Evolutionary conservation across 139 green algal genomes (phyloP).

Genomic region (Volvox reticuliferus): DNA sequence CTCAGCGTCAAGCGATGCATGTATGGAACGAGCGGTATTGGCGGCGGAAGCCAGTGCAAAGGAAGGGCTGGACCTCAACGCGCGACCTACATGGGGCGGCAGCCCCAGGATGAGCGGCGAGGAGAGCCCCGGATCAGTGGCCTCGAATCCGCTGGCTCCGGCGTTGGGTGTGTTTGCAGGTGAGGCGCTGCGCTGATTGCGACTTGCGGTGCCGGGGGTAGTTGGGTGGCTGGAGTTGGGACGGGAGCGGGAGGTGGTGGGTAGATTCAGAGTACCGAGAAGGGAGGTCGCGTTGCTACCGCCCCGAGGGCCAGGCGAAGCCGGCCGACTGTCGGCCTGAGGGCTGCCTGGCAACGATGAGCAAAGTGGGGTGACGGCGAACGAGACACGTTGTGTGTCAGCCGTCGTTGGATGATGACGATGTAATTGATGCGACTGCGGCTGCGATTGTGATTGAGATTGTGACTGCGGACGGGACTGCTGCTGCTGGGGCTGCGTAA

Average conservation of each 20-base stretch:
- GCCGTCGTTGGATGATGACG: no score
- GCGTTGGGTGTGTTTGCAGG: not conserved
- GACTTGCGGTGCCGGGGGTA: not conserved
- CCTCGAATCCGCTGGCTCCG: not conserved
- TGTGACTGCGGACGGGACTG: not conserved
- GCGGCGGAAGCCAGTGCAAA: slow-evolving; percentile 41
- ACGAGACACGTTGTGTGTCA: slow-evolving; percentile 25
- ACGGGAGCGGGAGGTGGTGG: not conserved
- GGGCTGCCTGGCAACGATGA: not conserved
- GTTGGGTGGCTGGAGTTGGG: not conserved
- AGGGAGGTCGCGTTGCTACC: not conserved
- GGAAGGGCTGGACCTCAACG: not conserved
- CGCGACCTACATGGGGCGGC: slow-evolving; percentile 11
- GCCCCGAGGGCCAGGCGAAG: not conserved
- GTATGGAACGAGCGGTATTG: slow-evolving; percentile 29
- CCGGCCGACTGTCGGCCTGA: not conserved
- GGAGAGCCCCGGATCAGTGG: not conserved
- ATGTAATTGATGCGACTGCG: not conserved
- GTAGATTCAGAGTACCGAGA: slow-evolving; percentile 31
- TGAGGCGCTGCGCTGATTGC: not conserved
- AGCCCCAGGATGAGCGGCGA: slow-evolving; percentile 6
- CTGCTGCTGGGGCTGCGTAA: not conserved
- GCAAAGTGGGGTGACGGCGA: slow-evolving; percentile 2
- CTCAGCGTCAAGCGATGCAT: slow-evolving; percentile 19
- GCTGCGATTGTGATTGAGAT: not conserved